Conservation (phyloP, 495 filamentous ascomycete species). For the Melanomma pulvis-pyrius region DNA sequence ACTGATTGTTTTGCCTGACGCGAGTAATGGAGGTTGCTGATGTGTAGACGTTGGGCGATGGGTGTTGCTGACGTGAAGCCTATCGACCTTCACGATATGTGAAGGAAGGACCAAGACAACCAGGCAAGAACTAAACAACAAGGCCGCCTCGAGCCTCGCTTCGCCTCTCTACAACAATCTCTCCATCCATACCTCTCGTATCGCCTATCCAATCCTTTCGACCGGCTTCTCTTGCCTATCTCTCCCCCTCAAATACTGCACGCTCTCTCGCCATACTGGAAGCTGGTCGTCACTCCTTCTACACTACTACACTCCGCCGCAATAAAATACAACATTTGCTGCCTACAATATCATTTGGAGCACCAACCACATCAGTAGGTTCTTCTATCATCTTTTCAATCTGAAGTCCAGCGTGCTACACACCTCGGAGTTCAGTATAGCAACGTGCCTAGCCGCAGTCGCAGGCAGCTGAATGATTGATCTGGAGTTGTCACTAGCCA, state of each 20-base stretch:
- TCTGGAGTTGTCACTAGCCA: neutral
- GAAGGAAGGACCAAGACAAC: neutral
- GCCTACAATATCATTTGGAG: too few relatives aligned
- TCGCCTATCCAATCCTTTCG: neutral
- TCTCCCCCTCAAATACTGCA: neutral
- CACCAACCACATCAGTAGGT: too few relatives aligned
- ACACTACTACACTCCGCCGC: too few relatives aligned
- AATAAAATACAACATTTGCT: too few relatives aligned
- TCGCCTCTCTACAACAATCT: neutral
- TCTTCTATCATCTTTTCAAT: too few relatives aligned
- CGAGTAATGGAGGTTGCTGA: too few relatives aligned
- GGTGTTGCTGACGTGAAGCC: too few relatives aligned
- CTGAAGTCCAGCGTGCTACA: too few relatives aligned
- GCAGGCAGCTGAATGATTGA: neutral
- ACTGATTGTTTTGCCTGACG: neutral
- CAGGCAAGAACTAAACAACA: constrained; percentile 1
- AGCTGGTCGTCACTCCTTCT: neutral
- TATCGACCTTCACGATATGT: neutral
- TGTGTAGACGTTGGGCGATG: too few relatives aligned
- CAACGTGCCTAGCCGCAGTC: neutral
- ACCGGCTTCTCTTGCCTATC: neutral
- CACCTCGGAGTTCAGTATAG: too few relatives aligned
- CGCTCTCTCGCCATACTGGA: neutral
- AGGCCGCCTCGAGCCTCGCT: neutral
- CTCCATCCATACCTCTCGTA: neutral